phyloP scores from a whole-genome alignment of 495 filamentous ascomycete genomes.

The Lophiostoma macrostomum region DNA sequence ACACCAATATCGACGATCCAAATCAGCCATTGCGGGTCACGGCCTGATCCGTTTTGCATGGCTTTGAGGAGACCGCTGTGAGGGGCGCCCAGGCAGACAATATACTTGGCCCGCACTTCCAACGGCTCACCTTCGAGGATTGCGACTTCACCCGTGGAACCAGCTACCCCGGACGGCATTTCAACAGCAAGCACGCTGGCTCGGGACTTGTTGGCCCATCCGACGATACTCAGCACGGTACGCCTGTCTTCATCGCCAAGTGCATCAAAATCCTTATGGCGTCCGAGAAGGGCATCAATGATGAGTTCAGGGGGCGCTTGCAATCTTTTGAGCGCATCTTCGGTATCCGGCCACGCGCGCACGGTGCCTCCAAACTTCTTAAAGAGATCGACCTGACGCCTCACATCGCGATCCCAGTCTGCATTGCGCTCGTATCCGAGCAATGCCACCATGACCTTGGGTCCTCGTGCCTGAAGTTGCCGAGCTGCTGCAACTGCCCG shows the following conservation, averaged over 20 bases:
- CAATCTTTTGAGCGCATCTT: slow-evolving; percentile 50
- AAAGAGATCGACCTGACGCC: slow-evolving; percentile 61
- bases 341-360: slow-evolving; percentile 38
- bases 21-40: slow-evolving; percentile 66
- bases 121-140: slow-evolving; percentile 66
- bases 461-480: slow-evolving; percentile 76
- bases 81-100: slow-evolving; percentile 80
- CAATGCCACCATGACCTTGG: slow-evolving; percentile 76
- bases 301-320: slow-evolving; percentile 72
- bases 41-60: slow-evolving; percentile 56
- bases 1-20: slow-evolving; percentile 85
- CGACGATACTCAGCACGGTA: slow-evolving; percentile 75
- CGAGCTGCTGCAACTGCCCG: slow-evolving; percentile 81
- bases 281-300: slow-evolving; percentile 82
- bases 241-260: slow-evolving; percentile 77
- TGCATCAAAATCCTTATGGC: slow-evolving; percentile 79
- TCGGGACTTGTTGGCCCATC: slow-evolving; percentile 81
- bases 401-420: slow-evolving; percentile 33
- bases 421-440: slow-evolving; percentile 66
- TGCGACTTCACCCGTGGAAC: slow-evolving; percentile 60
- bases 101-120: slow-evolving; percentile 69
- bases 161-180: slow-evolving; percentile 81
- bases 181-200: slow-evolving; percentile 77
- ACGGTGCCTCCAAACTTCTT: slow-evolving; percentile 52
- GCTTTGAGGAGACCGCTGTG: slow-evolving; percentile 77